Base-by-base conservation (phyloP, 345 rosid species). In the Sonneratia caseolaris region DNA sequence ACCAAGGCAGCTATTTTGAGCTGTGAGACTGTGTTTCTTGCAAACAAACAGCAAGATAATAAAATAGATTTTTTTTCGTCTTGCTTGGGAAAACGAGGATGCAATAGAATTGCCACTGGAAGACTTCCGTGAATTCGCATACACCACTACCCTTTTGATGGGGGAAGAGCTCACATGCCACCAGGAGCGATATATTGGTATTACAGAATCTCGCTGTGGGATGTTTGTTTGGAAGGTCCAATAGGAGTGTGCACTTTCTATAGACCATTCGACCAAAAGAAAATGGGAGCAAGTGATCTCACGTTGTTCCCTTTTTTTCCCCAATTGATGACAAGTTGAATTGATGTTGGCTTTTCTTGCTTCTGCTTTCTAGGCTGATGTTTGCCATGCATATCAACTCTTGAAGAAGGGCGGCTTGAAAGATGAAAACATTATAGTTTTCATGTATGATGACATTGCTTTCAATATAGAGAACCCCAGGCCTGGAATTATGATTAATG, bases 391-490 rank as follows among this genome's bases (percentile, higher is more conserved):
- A 19, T 95, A 92, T 82, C 99, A 92, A 83, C 84, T 92, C 67
- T 71, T 95, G 81, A 95, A 76, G 80, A 86, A 90, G 76, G 99
- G 98, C 7, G 98, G 98, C 47, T 47, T 95, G 69, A 90, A 92
- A 71, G 99, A 95, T 62, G 98, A 95, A 81, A 95, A 95, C 70
- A 92, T 95, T 4, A 77, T 95, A 40, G 97, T 92, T 49, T 92
- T 92, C 77, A 92, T 95, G 97, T 95, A 92, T 68, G 99, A 95
- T 79, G 99, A 95, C 80, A 92, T 95, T 71, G 96, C 97, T 36
- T 7, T 37, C 69, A 74, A 88, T 72, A 78, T 69, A 57, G 92
- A 90, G 83, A 95, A 95, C 81, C 99, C 99, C 22, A 82, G 97
- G 79, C 89, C 81, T 53, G 99, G 99, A 48, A 66, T 91, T 32